Base-by-base conservation (phyloP, 2,329 filamentous ascomycete species). In the Paraphoma sp. region DNA sequence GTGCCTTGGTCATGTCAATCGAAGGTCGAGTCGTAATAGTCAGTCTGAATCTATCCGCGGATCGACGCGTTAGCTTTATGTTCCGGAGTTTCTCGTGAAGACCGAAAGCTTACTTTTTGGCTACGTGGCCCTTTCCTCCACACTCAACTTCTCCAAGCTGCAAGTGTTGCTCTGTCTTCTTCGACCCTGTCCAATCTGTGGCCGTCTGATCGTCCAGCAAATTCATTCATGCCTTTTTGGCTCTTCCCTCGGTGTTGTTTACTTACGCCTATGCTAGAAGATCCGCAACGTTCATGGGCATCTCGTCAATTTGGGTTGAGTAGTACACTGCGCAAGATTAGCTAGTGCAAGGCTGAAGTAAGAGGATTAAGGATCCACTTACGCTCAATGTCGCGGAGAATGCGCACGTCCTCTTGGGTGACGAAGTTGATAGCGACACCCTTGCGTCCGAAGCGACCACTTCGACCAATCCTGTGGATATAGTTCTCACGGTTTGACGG, bases 351-450 rank as follows among this genome's bases (percentile, higher is more conserved):
- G 6, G 0, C 14, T 6, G 1, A n/a, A 33, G 8, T 10, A 12
- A 8, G 38, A 16, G 1, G 12, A 33, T 7, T 10, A 12, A 8
- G 38, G 17, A 8, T 18, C 50, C 17, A 68, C 88, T 80, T 82
- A 93, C 90, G 82, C 82, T 99, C 95, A 72, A 99, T 99, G 76
- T 99, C 95, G 67, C 95, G 88, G 71, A 99, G 85, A 75, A 99
- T 99, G 76, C 95, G 90, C 57, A 99, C 95, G 76, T 99, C 95
- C 71, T 99, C 95, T 74, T 91, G 96, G 2, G 95, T 99, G 65
- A 99, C 95, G 74, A 99, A 99, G 83, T 99, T 99, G 85, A 99
- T 99, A 38, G 95, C 95, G 65, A 99, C 95, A 85, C 95, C 95
- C 84, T 99, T 99, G 72, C 95, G 88, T 71, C 95, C 95, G 72